Base-by-base conservation (phyloP, 1,284 basidiomycete genomes). In the Apiotrichum laibachii region DNA sequence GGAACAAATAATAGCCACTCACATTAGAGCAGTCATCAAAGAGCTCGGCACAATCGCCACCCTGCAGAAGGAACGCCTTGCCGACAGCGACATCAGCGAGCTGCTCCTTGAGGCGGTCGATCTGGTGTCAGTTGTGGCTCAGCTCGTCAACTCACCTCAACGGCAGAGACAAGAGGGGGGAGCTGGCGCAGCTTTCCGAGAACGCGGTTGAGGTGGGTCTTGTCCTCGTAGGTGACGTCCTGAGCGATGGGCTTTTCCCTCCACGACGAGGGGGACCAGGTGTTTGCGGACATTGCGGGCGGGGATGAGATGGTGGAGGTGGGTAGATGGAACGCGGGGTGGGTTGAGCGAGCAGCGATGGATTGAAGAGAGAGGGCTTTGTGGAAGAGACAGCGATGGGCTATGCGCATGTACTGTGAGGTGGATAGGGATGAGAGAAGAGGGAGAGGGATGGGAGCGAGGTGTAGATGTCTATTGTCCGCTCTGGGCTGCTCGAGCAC, bases 21-120 rank as follows among this genome's bases (percentile, higher is more conserved):
- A 90, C 90, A 68, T 89, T 85, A 0, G 90, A 92, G 73, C 91
- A 93, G 1, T 90, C 90, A 67, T 91, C 88, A 69, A 95, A 94
- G 72, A 89, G 88, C 77, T 95, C 94, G 22, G 94, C 95, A 70
- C 94, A 99, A 74, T 99, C 96, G 12, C 95, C 96, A 2, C 94
- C 93, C 67, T 99, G 95, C 0, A 99, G 84, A 34, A 99, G 82
- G 79, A 99, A 99, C 0, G 92, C 92, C 71, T 93, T 85, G 64
- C 89, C 88, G n/a, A 82, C 81, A 59, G 94, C 89, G 7, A 95
- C 92, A 50, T 85, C 84, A 19, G 83, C 81, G 21, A 97, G 82
- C 67, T 95, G 89, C 69, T 86, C 81, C 50, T 90, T 83, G 55
- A 97, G 82, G 9, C 90, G 83, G 74, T 95, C 91, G 69, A 96